Conservation (phyloP, 164 flowering plant genomes). For the Annona cherimola region DNA sequence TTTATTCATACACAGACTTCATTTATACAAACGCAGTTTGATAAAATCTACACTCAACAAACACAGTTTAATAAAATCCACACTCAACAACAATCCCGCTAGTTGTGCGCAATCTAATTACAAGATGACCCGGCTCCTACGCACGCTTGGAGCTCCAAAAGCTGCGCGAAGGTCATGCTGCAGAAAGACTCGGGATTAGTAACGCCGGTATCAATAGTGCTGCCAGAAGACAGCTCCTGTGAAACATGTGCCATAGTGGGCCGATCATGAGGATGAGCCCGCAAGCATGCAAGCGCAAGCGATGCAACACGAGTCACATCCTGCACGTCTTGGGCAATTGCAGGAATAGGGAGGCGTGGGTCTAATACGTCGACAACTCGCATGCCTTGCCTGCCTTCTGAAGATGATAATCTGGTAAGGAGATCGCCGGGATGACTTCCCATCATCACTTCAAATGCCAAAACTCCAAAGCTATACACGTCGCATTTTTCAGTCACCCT, state of each 20-base stretch:
- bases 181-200: no score
- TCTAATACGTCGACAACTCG: conserved; percentile 4
- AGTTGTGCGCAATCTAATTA: no score
- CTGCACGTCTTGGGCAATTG: neutral
- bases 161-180: neutral
- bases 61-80: no score
- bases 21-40: no score
- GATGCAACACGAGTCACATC: neutral
- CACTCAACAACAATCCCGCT: no score
- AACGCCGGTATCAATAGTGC: neutral
- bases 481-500: conserved; percentile 4
- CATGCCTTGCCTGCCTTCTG: neutral
- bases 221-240: neutral
- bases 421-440: conserved; percentile 10
- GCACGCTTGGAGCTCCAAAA: no score
- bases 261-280: neutral
- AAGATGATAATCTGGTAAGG: neutral
- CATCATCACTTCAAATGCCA: neutral
- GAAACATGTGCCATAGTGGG: neutral
- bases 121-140: no score
- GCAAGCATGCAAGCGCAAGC: neutral
- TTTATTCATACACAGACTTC: no score
- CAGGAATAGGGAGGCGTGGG: conserved; percentile 15
- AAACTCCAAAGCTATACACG: conserved; percentile 6
- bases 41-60: no score